Conservation (phyloP, 768 basidiomycete species). For the Mycena crocata region DNA sequence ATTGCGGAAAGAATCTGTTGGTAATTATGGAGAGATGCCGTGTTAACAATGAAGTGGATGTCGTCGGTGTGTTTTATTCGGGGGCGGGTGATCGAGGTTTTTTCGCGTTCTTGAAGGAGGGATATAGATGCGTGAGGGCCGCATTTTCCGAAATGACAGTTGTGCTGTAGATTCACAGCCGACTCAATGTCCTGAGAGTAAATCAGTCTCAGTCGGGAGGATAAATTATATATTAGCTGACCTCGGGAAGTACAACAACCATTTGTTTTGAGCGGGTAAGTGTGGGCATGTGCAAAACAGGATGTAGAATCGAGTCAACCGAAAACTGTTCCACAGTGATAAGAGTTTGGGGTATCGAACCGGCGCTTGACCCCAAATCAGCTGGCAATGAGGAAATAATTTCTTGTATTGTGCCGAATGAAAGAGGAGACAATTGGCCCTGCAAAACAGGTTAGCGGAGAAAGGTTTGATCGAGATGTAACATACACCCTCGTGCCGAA, state of each 20-base stretch:
- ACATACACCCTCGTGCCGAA: constrained; percentile 10
- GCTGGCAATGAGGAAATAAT: constrained; percentile 3
- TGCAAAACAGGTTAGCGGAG: not conserved
- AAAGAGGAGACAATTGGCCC: constrained; percentile 18
- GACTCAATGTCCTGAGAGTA: constrained; percentile 29
- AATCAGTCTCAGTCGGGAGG: not conserved
- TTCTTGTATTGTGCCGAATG: constrained; percentile 14
- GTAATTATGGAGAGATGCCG: constrained; percentile 34
- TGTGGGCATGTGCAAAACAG: not conserved
- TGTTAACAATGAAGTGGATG: constrained; percentile 30
- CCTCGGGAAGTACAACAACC: not conserved
- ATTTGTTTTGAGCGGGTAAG: not conserved
- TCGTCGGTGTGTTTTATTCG: constrained; percentile 21
- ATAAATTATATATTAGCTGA: not conserved
- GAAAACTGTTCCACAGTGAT: constrained; percentile 1
- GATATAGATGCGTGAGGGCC: not conserved
- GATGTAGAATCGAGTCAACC: not conserved
- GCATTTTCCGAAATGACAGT: constrained; percentile 27
- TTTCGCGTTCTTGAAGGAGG: constrained; percentile 30
- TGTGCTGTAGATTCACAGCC: constrained; percentile 33
- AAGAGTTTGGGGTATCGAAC: not conserved
- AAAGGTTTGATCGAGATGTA: not conserved
- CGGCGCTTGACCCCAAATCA: not conserved
- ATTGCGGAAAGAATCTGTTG: constrained; percentile 3
- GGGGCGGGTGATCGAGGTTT: constrained; percentile 8